Base-by-base conservation (phyloP, 441 rosid genomes). In the Eutrema salsugineum region DNA sequence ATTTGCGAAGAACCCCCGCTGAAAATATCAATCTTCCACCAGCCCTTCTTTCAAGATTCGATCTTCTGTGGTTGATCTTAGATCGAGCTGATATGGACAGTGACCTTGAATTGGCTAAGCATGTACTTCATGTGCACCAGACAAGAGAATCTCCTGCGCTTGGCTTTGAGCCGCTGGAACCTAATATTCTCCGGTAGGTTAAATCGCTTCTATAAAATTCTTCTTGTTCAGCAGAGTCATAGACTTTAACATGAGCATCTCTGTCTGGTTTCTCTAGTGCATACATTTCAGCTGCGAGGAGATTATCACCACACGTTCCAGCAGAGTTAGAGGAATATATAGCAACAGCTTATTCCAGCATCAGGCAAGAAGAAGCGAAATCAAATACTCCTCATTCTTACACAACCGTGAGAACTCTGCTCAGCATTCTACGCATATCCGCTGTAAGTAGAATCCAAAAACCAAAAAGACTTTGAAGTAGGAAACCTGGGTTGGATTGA, bases 81-180 rank as follows among this genome's bases (percentile, higher is more conserved):
- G 98, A 96, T 84, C 87, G 93, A 76, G 98, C 98, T 54, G 99
- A 96, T 66, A 91, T 93, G 99, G 98, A 93, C 77, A 85, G 83
- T 66, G 99, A 96, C 79, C 98, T 91, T 78, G 99, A 93, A 83
- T 43, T 93, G 85, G 98, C 99, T 40, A 88, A 97, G 86, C 98
- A 96, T 50, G 89, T 96, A 78, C 91, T 96, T 63, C 86, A 85
- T 76, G 98, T 96, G 77, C 99, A 96, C 71, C 97, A 91, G 83
- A 87, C 90, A 53, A 83, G 74, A 80, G 95, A 93, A 77, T 93
- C 97, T 71, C 99, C 97, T 15, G 90, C 97, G 16, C 96, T 96
- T 79, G 97, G 97, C 68, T 96, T 91, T 57, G 78, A 89, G 69
- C 97, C 98, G 1, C 94, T 96, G 66, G 96, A 96, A 42, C 96